Evolutionary conservation across 345 rosid genomes (phyloP), one percentile per base, ranked within the genome.

Genomic region (Raphanus sativus): DNA sequence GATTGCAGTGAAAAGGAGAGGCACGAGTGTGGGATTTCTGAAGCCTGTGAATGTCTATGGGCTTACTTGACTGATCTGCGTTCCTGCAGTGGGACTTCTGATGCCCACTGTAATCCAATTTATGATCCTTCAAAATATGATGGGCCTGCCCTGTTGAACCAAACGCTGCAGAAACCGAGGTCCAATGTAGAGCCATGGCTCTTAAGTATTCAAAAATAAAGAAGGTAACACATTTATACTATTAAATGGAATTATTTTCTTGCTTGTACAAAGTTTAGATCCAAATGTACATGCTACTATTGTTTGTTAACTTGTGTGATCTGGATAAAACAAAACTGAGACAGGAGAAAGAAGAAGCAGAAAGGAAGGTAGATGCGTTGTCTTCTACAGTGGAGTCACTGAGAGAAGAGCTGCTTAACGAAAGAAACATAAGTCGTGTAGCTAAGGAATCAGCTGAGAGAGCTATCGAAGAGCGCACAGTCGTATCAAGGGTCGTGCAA

Each of bases 31-130:
- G 86, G 88, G 69, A 80, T 86, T 4, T 73, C 89, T 56, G 98
- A 89, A 78, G 81, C 78, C 52, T 88, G 93, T 81, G 98, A 96
- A 77, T 95, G 98, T 70, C 10, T 92, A 84, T 95, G 99, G 99
- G 82, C 86, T 15, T 95, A 95, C 83, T 78, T 95, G 83, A 84
- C 86, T 71, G 88, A 91, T 89, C 24, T 88, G 80, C 98, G 98
- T 80, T 80, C 84, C 71, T 79, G 71, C 0, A 82, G 71, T 70
- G 89, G 86, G 62, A 86, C 86, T 54, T 85, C 89, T 64, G 94
- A 92, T 80, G 85, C 70, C 69, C 99, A 95, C 81, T 84, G 82
- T 83, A 95, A 95, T 82, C 87, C 88, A 32, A 89, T 91, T 66
- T 95, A 89, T 78, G 86, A 91, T 82, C 87, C 93, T 70, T 61